Base-by-base conservation (phyloP, 352 stramenopile genomes). In the Thalassiosira hispida region DNA sequence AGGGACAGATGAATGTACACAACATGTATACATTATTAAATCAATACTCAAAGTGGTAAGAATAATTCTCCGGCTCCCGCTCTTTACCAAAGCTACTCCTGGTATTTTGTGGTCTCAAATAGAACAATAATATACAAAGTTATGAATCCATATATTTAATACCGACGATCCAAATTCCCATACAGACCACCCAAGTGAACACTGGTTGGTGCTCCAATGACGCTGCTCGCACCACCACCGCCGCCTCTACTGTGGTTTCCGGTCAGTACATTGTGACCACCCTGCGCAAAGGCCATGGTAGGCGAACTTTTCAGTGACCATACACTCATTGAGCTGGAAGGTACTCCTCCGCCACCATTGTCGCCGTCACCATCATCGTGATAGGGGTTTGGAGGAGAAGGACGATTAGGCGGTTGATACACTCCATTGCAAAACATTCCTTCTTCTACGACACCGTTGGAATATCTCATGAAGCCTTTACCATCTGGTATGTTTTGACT, bases 391-490 rank as follows among this genome's bases (percentile, higher is more conserved):
- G 31, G 61, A 31, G 38, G 52, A 5, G 33, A 31, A 27, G 47
- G 18, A 25, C 18, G 8, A 31, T n/a, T n/a, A 29, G 16, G 16
- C n/a, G 68, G 76, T 51, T 84, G 76, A 27, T 74, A 84, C 12
- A 84, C 76, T 22, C 76, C 76, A 55, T 84, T 84, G 44, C 70
- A 60, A 62, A 73, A 84, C 25, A 69, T 38, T 0, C 76, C 76
- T 12, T 84, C 76, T 47, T 84, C 76, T 18, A 79, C 57, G 18
- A 79, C 76, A 38, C 76, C 76, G 44, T 84, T 79, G 68, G 35
- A 62, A 31, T 84, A 84, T 53, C 69, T 31, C 76, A 84, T 84
- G 29, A 70, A 79, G 0, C 76, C 76, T 38, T 27, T 51, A n/a
- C 76, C 76, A 62, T 84, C 68, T 4, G 76, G 76, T 7, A 74